Conservation (phyloP, 2,329 filamentous ascomycete species). For the Sporothrix curviconia region DNA sequence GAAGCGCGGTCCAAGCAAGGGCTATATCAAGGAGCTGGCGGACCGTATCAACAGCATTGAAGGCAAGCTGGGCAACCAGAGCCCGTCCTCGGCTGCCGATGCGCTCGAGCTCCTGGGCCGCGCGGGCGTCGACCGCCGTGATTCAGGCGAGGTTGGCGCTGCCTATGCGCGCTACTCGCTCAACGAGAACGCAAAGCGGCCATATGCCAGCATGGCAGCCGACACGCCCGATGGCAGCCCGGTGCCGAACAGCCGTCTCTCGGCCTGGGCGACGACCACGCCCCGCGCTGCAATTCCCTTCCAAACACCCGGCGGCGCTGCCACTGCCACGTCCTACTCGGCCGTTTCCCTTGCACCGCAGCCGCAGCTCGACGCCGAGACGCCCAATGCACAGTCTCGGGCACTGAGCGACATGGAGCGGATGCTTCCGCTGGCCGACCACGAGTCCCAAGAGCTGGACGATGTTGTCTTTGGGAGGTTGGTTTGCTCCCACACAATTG, state of each 20-base stretch:
- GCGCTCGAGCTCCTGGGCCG: conserved; percentile 11
- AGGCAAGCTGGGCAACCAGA: conserved; percentile 59
- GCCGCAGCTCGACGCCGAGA: conserved; percentile 12
- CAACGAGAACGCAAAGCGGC: conserved; percentile 40
- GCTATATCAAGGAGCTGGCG: conserved; percentile 89
- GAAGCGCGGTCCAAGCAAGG: conserved; percentile 85
- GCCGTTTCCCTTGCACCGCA: conserved; percentile 15
- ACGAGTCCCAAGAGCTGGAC: conserved; percentile 32
- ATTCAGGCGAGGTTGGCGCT: conserved; percentile 34
- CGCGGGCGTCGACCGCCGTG: conserved; percentile 29
- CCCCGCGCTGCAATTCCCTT: conserved; percentile 34
- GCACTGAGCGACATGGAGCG: conserved; percentile 24
- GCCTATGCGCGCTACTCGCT: conserved; percentile 32
- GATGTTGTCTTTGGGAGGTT: conserved; percentile 42
- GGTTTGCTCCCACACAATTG: conserved; percentile 19
- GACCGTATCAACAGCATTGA: conserved; percentile 79
- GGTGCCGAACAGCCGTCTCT: conserved; percentile 34
- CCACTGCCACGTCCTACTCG: conserved; percentile 10
- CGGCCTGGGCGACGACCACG: conserved; percentile 43
- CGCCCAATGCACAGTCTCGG: conserved; percentile 9
- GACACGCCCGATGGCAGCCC: conserved; percentile 33
- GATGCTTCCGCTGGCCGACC: conserved; percentile 25
- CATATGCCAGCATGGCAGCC: conserved; percentile 42
- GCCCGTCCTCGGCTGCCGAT: conserved; percentile 29
- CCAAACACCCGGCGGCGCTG: conserved; percentile 19